Base-by-base conservation (phyloP, 108 stramenopile genomes). In the Seminavis robusta region DNA sequence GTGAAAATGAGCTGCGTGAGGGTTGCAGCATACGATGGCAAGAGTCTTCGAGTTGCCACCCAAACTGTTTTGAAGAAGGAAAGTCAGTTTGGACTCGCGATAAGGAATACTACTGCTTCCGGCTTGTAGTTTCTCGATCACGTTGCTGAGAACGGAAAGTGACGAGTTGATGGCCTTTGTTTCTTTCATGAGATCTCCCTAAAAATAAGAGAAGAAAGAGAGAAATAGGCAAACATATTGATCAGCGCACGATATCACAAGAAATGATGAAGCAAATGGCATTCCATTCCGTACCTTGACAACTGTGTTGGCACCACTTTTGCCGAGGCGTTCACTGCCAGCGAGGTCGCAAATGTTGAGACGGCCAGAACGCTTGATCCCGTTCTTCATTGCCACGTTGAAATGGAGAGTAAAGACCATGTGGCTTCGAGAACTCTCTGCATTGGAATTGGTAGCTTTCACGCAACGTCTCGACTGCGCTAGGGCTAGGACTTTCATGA, bases 51-150 rank as follows among this genome's bases (percentile, higher is more conserved):
- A 83, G 58, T 94, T 91, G 31, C 94, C 92, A n/a, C 83, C 69
- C 23, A 97, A 54, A 26, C 86, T 88, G 42, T 94, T 80, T 43
- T 90, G 80, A 10, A 97, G 66, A 17, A 97, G 67, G 24, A 81
- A 84, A 13, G 98, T 98, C 31, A 98, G 71, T 63, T 96, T 96
- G 8, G 88, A 90, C 41, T 98, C 94, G 28, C 98, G 89, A 73
- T 77, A 98, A 9, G 96, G 95, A 24, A 98, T 71, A 49, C 94
- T 90, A 4, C 61, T 56, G 16, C 56, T 58, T 33, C 80, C 78
- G 7, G 71, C 71, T 74, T 91, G 88, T 3, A 94, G 73, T 33
- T 83, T 84, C 62, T 91, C 85, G 50, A 94, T 91, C 23, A 92
- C 90, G 52, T 81, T 83, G n/a, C 83, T 75, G 16, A 96, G 74